Conservation (phyloP, 164 flowering plant genomes). For the Stephania cephalantha region DNA sequence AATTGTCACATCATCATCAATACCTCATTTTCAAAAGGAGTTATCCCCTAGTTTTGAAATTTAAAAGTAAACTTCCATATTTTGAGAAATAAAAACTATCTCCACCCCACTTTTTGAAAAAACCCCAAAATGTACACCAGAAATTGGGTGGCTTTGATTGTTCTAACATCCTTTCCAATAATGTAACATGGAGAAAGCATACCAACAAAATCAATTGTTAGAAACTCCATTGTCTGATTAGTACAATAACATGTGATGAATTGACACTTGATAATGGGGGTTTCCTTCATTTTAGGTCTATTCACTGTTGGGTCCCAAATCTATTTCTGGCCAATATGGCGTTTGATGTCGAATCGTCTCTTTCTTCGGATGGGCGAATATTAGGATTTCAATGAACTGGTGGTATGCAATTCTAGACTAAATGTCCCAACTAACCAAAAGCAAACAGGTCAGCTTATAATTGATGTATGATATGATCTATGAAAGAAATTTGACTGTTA, state of each 20-base stretch:
- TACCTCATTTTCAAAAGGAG: too few species aligned
- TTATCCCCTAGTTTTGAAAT: too few species aligned
- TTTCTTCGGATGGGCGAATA: neutral
- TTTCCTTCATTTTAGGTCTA: neutral
- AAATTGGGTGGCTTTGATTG: neutral
- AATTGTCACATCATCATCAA: too few species aligned
- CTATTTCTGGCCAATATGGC: too few species aligned
- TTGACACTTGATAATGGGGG: neutral
- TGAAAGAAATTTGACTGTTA: neutral
- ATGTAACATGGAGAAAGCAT: neutral
- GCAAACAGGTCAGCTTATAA: neutral
- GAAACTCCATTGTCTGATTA: neutral
- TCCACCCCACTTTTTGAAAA: too few species aligned
- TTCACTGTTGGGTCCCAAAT: neutral
- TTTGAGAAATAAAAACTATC: too few species aligned
- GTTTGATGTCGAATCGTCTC: neutral
- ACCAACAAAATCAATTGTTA: neutral
- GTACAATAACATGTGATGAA: neutral
- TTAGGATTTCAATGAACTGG: neutral
- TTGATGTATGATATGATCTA: neutral
- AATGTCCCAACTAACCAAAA: neutral
- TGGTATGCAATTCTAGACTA: neutral
- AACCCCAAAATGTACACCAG: too few species aligned
- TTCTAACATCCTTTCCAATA: neutral
- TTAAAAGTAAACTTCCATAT: too few species aligned